phyloP scores from a whole-genome alignment of 2,329 filamentous ascomycete species.

The Emergomyces africanus region DNA sequence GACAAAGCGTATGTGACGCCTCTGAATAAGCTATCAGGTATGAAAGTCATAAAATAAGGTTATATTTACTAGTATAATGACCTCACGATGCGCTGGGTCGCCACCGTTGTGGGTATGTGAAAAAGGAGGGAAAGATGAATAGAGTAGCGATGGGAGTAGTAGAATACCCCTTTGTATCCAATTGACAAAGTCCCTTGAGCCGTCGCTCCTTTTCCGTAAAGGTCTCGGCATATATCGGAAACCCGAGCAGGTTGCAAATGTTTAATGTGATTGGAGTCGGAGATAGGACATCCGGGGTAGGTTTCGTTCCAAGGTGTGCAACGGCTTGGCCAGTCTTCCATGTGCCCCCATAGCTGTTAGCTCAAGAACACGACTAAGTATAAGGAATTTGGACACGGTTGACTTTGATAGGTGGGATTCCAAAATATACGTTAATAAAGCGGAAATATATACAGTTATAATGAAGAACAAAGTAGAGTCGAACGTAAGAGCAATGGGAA shows the following conservation, averaged over 20 bases:
- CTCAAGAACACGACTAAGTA: background rate
- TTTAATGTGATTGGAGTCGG: background rate
- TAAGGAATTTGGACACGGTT: background rate
- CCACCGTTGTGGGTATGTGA: background rate
- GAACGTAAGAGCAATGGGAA: background rate
- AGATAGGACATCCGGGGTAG: background rate
- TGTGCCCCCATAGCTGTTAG: background rate
- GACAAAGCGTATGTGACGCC: background rate
- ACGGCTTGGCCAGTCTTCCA: background rate
- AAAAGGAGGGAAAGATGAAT: background rate
- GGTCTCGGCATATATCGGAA: background rate
- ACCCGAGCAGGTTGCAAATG: background rate
- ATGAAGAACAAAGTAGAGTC: background rate
- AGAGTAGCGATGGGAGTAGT: background rate
- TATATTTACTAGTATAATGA: too few relatives aligned
- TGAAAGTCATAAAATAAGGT: too few relatives aligned
- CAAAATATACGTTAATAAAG: background rate
- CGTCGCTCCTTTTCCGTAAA: background rate
- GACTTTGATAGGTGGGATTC: background rate
- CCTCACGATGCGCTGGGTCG: too few relatives aligned
- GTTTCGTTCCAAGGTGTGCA: background rate
- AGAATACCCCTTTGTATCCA: background rate
- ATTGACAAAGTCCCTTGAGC: background rate
- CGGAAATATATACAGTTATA: background rate
- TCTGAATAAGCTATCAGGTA: too few relatives aligned